Conservation (phyloP, 2,329 filamentous ascomycete species). For the Hymenoscyphus linearis region DNA sequence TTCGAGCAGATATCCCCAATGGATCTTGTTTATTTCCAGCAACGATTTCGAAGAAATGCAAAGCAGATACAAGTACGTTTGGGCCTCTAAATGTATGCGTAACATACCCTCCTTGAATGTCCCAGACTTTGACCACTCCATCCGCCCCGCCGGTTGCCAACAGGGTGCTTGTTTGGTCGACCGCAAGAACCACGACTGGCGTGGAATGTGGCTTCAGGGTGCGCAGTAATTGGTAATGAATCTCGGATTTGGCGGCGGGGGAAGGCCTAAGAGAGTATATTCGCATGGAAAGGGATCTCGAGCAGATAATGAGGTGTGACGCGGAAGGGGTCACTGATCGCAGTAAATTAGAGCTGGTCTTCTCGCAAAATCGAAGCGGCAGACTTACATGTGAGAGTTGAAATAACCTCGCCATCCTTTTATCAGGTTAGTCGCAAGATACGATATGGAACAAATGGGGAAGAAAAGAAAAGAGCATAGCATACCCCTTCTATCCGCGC, state of each 20-base stretch:
- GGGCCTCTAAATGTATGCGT: slow-evolving; percentile 96
- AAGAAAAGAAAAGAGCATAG: neutral
- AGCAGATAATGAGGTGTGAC: slow-evolving; percentile 85
- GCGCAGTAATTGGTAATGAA: slow-evolving; percentile 65
- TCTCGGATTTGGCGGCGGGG: slow-evolving; percentile 46
- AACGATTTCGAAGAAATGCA: slow-evolving; percentile 83
- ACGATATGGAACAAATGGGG: slow-evolving; percentile 10
- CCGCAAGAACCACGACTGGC: slow-evolving; percentile 78
- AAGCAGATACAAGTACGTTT: slow-evolving; percentile 81
- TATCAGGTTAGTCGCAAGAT: slow-evolving; percentile 25
- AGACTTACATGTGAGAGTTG: slow-evolving; percentile 59
- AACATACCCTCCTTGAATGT: slow-evolving; percentile 81
- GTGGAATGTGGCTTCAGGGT: slow-evolving; percentile 86
- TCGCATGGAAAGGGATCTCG: slow-evolving; percentile 91
- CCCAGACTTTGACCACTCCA: slow-evolving; percentile 94
- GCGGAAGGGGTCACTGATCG: slow-evolving; percentile 74
- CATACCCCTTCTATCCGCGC: slow-evolving; percentile 81
- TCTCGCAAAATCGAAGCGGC: slow-evolving; percentile 10
- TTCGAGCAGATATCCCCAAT: slow-evolving; percentile 32
- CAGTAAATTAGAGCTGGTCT: slow-evolving; percentile 18
- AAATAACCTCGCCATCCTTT: slow-evolving; percentile 74
- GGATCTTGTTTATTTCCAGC: slow-evolving; percentile 37
- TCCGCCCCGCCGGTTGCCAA: slow-evolving; percentile 91
- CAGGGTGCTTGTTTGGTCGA: slow-evolving; percentile 82
- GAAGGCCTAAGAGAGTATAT: slow-evolving; percentile 70